Evolutionary conservation across 257 asterid species (phyloP), one percentile per base, ranked within the genome.

Genomic region (Solanum tarijense): DNA sequence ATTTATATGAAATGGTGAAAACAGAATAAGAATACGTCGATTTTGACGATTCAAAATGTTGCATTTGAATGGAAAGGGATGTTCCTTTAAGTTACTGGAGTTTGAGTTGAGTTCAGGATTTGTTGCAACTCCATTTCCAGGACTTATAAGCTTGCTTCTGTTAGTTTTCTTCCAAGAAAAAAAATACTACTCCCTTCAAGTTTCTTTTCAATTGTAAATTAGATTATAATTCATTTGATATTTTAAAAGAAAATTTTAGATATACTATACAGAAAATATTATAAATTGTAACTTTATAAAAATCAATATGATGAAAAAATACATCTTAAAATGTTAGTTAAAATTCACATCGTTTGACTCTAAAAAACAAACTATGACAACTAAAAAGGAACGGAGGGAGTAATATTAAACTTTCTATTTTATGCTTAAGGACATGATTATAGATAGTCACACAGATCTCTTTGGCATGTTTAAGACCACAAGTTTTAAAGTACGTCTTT

Each of bases 371-470:
- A 36, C 10, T 36, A 36, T 36, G 39, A 36, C 39, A 13, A 46
- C 6, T 4, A 12, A 46, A 46, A 46, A 46, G 20, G 7, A 46
- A 4, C 0, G 20, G 7, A 46, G 20, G 20, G 20, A 46, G 58
- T 72, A 34, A 4, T 38, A 2, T 34, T 18, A 52, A 32, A 23
- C 29, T 60, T 60, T 4, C 12, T 23, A 60, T 60, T 60, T 60
- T 23, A 21, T 0, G 13, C 29, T 23, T 0, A 4, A n/a, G 72
- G 7, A 0, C 12, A 10, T 9, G 31, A 62, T n/a, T 62, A n/a
- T 62, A 62, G 1, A 46, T 65, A 65, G 32, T 25, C 8, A 65
- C 16, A 48, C 21, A 48, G 0, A 48, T 48, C 58, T 48, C 58
- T 48, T 13, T 13, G 21, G 18, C 21, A 48, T 62, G 73, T 25